phyloP scores from a whole-genome alignment of 192 early-diverging fungal species.

The Podila horticola region DNA sequence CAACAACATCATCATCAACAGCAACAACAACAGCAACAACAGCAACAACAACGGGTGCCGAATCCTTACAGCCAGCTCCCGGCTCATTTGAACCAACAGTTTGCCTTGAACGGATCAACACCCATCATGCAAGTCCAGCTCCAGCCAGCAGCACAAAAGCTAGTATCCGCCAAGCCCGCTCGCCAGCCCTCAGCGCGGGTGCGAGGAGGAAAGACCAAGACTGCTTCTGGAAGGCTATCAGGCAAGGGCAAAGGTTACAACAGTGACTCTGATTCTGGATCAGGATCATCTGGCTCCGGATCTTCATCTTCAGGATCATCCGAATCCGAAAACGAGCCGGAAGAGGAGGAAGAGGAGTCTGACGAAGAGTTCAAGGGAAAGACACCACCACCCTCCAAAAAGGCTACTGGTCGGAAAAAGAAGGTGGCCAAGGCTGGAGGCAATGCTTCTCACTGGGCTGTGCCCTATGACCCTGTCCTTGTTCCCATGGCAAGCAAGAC shows the following conservation, averaged over 20 bases:
- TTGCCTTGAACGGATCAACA: constrained; percentile 24
- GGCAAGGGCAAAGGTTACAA: constrained; percentile 20
- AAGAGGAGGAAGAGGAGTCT: constrained; percentile 28
- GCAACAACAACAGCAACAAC: constrained; percentile 9
- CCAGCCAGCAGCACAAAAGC: background rate
- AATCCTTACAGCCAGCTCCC: constrained; percentile 43
- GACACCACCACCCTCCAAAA: constrained; percentile 45
- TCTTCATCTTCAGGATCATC: constrained; percentile 37
- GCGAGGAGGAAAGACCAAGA: constrained; percentile 21
- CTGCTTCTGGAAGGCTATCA: constrained; percentile 4
- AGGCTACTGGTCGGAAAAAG: constrained; percentile 36
- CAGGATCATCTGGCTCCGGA: constrained; percentile 25
- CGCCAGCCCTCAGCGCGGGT: constrained; percentile 25
- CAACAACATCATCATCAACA: constrained; percentile 8
- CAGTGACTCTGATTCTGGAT: constrained; percentile 45
- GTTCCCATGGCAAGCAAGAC: constrained; percentile 64
- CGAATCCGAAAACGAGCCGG: constrained; percentile 18
- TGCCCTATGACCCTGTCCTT: constrained; percentile 60
- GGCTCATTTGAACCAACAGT: constrained; percentile 46
- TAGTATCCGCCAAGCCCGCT: constrained; percentile 9
- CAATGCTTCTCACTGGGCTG: constrained; percentile 43
- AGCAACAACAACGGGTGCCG: constrained; percentile 11
- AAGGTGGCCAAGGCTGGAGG: constrained; percentile 36
- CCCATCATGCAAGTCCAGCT: constrained; percentile 8
- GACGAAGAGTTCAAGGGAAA: constrained; percentile 48